Evolutionary conservation across 768 basidiomycete species (phyloP), one percentile per base, ranked within the genome.

Genomic region (Russula sp.): DNA sequence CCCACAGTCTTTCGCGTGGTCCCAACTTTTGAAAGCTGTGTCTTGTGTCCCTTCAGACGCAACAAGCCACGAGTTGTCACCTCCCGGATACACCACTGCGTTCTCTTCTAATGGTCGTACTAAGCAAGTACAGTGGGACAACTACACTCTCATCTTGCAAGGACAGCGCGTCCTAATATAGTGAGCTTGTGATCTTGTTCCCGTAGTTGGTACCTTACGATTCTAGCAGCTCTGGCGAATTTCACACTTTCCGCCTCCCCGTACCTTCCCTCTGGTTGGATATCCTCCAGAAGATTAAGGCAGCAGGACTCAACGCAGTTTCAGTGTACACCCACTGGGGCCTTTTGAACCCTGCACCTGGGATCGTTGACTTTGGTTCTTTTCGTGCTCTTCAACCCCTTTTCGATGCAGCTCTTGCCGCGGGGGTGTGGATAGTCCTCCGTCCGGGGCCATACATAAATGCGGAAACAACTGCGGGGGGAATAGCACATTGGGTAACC

Each of bases 241-340:
- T 91, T 72, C 91, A 92, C 69, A 83, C 89, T 0, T 93, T 89
- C 76, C 83, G 89, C 27, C 75, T 93, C 8, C 91, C 89, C 10
- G 86, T 91, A 0, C 89, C 87, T 16, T 83, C 83, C 3, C 73
- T 93, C 59, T 94, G 91, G 90, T 79, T 84, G 13, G 91, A 92
- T 69, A 84, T 93, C 55, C 80, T 93, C 47, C 85, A 93, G 67
- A 93, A 89, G 70, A 77, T 84, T 63, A 89, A 89, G 69, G 91
- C 89, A 5, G 84, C 88, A 0, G 91, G 91, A 11, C 77, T 94
- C 63, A 94, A 92, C 68, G 82, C 82, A 0, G 75, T 90, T 66
- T 89, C 88, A 66, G 81, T 93, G 31, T 92, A 92, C 68, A 83
- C 83, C 0, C 89, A 92, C 66, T 89, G 90, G 91, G 90, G 82